A percentile compares a stretch with the other conserved stretches of the same genome.
These are phyloP conservation scores for Elaeis oleifera DNA, from an alignment of 202 grass and related monocot genomes.

Conservation along the genomic window DNA sequence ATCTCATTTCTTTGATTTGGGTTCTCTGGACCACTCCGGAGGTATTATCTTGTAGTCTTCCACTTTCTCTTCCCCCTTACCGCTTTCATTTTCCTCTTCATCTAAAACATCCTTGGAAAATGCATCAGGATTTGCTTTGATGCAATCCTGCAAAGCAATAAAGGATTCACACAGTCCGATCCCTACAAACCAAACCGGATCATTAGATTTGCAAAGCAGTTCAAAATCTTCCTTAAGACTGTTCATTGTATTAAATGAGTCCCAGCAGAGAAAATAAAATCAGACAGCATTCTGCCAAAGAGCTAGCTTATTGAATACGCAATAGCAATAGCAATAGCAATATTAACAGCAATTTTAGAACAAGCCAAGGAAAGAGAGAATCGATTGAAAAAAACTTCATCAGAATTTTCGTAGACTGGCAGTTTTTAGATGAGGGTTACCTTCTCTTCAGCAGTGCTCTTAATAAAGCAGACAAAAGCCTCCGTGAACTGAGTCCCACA, in stretches of 20 bases:
- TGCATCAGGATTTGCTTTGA: conserved; percentile 68
- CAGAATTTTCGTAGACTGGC: no score
- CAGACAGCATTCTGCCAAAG: neutral
- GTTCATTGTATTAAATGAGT: neutral
- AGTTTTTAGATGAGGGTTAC: conserved; percentile 17
- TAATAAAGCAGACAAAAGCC: conserved; percentile 82
- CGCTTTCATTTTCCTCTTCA: conserved; percentile 41
- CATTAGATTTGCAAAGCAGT: conserved; percentile 9
- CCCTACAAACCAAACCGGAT: conserved; percentile 39
- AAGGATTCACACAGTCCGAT: conserved; percentile 83
- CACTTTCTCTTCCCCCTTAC: conserved; percentile 39
- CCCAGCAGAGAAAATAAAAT: conserved; percentile 7
- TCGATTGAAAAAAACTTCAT: no score
- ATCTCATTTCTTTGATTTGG: conserved; percentile 59
- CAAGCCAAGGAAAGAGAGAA: neutral
- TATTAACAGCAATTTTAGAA: no score
- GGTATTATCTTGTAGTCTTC: conserved; percentile 51
- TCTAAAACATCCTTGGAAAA: conserved; percentile 85
- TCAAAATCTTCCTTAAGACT: neutral
- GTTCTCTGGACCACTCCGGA: conserved; percentile 83
- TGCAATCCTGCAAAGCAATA: conserved; percentile 78
- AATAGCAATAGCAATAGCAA: no score
- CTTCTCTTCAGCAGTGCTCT: conserved; percentile 81
- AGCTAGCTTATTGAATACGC: no score
- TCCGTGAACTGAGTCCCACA: conserved; percentile 69